Evolutionary conservation across 345 rosid genomes (phyloP), one percentile per base, ranked within the genome.

Genomic region (Dimocarpus longan): DNA sequence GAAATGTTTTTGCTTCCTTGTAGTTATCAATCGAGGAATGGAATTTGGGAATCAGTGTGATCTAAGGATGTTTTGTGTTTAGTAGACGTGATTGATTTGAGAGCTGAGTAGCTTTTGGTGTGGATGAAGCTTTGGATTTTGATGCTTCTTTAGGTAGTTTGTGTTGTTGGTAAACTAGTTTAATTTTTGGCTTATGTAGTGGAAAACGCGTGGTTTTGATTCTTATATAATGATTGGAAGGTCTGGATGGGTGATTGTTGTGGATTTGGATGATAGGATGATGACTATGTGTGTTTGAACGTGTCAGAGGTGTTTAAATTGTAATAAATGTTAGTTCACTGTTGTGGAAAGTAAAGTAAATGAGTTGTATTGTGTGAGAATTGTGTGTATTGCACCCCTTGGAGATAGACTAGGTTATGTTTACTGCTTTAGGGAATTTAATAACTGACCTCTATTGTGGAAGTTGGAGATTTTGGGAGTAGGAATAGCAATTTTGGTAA

Each of bases 11-110:
- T 78, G 68, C 10, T 26, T 40, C 43, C 40, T 74, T 54, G 68
- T 73, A 62, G 50, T 44, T 69, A 5, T 28, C 28, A 42, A 26
- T 42, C 22, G 19, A 15, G 19, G 37, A 70, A 70, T 8, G 37
- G 28, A 46, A 46, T 57, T 50, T 74, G 39, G 19, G 43, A 48
- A 48, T 66, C 71, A n/a, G 22, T 66, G 68, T 22, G 85, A 78
- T 78, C 70, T 82, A 40, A 46, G 46, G 32, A 40, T 74, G 42
- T 44, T 54, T 15, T 73, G 18, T 64, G n/a, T 22, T 50, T 44
- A n/a, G 21, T 78, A 11, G n/a, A 32, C 50, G 10, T 46, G 80
- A 13, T 71, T 62, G 15, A 62, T 39, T 11, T 19, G 3, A 26
- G 48, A 54, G 60, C 48, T 57, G 64, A 8, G 21, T 26, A 21